Percentiles rank a stretch among this genome's conserved stretches.
These are phyloP conservation scores for Aspergillus fischeri DNA, from an alignment of 2,329 filamentous ascomycete genomes.

Conservation along the genomic window DNA sequence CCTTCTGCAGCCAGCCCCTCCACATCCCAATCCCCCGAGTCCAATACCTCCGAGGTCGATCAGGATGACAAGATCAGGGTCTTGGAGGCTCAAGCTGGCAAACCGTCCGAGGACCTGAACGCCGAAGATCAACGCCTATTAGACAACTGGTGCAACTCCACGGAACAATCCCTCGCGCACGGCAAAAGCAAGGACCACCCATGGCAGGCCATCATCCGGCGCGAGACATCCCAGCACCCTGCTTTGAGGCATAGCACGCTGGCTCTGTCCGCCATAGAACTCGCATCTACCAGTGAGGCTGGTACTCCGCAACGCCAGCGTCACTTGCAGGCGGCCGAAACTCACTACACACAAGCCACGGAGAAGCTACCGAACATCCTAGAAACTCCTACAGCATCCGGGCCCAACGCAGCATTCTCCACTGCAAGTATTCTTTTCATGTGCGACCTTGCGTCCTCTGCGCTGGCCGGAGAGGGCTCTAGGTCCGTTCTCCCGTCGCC, in stretches of 20 bases:
- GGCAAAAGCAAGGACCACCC: slow-evolving; percentile 2
- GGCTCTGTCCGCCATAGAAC: slow-evolving; percentile 3
- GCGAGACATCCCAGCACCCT: background rate
- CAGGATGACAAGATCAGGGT: background rate
- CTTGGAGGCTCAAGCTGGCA: background rate
- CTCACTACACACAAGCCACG: background rate
- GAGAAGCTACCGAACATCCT: background rate
- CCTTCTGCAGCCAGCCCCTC: background rate
- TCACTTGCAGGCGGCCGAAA: background rate
- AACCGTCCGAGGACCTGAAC: background rate
- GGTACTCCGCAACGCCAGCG: background rate
- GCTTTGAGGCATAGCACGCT: slow-evolving; percentile 5
- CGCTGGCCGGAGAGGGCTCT: background rate
- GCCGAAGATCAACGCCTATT: background rate
- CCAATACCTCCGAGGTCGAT: background rate
- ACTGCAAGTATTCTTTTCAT: background rate
- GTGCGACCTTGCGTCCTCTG: background rate
- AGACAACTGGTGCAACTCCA: background rate
- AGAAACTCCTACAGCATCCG: background rate
- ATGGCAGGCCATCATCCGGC: slow-evolving; percentile 5
- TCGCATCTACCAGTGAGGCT: background rate
- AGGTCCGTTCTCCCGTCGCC: background rate
- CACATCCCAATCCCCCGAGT: background rate
- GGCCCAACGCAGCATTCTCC: background rate
- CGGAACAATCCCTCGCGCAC: background rate